Base-by-base conservation (phyloP, 1,284 basidiomycete genomes). In the Ceratobasidium sp. region DNA sequence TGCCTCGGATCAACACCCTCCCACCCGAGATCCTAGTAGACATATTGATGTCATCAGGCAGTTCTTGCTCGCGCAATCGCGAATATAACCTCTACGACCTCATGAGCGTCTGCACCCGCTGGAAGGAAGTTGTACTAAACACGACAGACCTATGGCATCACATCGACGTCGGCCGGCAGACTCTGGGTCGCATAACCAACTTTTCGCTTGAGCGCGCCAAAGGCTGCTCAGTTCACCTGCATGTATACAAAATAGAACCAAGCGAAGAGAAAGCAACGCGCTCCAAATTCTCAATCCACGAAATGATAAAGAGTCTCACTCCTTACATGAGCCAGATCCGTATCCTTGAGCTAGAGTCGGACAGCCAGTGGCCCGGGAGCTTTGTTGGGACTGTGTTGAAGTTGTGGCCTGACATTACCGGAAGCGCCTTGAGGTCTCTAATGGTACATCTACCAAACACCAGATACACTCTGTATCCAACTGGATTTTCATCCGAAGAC, bases 21-120 rank as follows among this genome's bases (percentile, higher is more conserved):
- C 68, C 68, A 49, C 12, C 49, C 46, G 68, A 70, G 39, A 39
- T 70, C 5, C 18, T 70, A 20, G n/a, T n/a, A 28, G 10, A 70
- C n/a, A 70, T 70, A 40, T 70, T 70, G 15, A 28, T 10, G 10
- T 10, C 40, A 10, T 18, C 60, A 6, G 33, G 20, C 33, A 13
- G 28, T 15, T 40, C 6, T 20, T 61, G 10, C 20, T 26, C 20
- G 20, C 33, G 9, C 60, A 61, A 20, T 12, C 28, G 6, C 26
- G 13, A 2, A 39, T 15, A 6, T 9, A 12, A 13, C 33, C 10
- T 61, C 12, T 9, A 39, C 33, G 9, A 33, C 7, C 4, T 61
- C 20, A 61, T 28, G 12, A 40, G 33, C 28, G 60, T 61, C 3
- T 61, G 60, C 13, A 6, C 10, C 10, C 15, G 40, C 5, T 61